These are phyloP conservation scores for Alternaria hordeiaustralica DNA, from an alignment of 2,329 filamentous ascomycete genomes.

Conservation along the genomic window DNA sequence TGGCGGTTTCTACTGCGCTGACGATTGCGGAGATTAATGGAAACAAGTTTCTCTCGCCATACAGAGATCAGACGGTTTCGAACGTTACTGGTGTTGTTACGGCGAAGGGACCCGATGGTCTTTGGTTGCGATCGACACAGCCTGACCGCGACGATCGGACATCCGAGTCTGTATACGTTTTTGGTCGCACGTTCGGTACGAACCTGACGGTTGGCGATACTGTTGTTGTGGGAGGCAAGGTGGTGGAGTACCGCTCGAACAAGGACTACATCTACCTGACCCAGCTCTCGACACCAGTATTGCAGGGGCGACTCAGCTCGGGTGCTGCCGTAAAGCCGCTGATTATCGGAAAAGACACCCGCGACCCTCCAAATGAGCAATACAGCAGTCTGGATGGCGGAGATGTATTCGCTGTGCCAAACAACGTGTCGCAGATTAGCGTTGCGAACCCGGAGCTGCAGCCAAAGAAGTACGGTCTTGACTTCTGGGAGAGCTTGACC, in stretches of 20 bases:
- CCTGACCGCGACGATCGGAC: constrained; percentile 63
- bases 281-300: constrained; percentile 64
- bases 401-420: constrained; percentile 69
- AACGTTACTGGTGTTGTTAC: constrained; percentile 70
- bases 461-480: constrained; percentile 68
- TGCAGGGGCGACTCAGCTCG: constrained; percentile 61
- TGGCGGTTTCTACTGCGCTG: constrained; percentile 24
- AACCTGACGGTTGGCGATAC: constrained; percentile 64
- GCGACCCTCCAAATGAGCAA: constrained; percentile 65
- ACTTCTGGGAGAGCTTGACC: constrained; percentile 75
- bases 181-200: constrained; percentile 57
- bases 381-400: constrained; percentile 69
- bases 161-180: constrained; percentile 72
- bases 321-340: constrained; percentile 63
- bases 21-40: constrained; percentile 71
- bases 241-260: constrained; percentile 65
- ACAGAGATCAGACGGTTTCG: constrained; percentile 62
- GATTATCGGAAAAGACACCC: constrained; percentile 65
- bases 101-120: constrained; percentile 66
- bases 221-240: constrained; percentile 65
- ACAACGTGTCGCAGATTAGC: constrained; percentile 65
- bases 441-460: constrained; percentile 66
- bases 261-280: constrained; percentile 68
- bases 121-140: constrained; percentile 68
- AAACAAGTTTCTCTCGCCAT: constrained; percentile 67